phyloP scores from a whole-genome alignment of 2,329 filamentous ascomycete genomes.

The Akanthomyces dipterigenus region DNA sequence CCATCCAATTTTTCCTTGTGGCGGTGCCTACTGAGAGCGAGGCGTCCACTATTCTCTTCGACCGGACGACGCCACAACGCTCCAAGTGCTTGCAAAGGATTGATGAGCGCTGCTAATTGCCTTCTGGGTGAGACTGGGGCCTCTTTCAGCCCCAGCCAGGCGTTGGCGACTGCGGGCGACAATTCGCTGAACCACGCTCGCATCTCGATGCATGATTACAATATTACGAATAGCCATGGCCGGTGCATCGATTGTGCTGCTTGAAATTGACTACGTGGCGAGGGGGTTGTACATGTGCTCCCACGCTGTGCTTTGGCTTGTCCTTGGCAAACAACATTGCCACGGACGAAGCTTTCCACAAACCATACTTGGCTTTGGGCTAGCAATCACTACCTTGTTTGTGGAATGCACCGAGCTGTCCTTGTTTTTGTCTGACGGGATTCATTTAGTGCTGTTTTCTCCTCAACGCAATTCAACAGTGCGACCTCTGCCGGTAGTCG shows the following conservation, averaged over 20 bases:
- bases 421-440: neutral
- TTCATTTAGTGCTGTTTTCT: neutral
- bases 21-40: neutral
- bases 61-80: neutral
- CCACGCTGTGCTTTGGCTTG: neutral
- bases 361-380: neutral
- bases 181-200: neutral
- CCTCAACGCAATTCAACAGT: neutral
- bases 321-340: neutral
- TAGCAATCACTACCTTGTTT: neutral
- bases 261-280: neutral
- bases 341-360: neutral
- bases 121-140: neutral
- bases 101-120: neutral
- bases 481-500: neutral
- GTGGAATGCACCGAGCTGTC: neutral
- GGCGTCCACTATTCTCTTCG: neutral
- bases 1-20: neutral
- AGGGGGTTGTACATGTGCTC: neutral
- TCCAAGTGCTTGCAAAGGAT: neutral
- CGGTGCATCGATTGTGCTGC: neutral
- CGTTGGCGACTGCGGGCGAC: neutral
- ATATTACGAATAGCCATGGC: neutral
- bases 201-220: conserved; percentile 3
- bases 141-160: neutral